Evolutionary conservation across 208 protist genomes (phyloP), one percentile per base, ranked within the genome.

Genomic region (Leishmania tropica): DNA sequence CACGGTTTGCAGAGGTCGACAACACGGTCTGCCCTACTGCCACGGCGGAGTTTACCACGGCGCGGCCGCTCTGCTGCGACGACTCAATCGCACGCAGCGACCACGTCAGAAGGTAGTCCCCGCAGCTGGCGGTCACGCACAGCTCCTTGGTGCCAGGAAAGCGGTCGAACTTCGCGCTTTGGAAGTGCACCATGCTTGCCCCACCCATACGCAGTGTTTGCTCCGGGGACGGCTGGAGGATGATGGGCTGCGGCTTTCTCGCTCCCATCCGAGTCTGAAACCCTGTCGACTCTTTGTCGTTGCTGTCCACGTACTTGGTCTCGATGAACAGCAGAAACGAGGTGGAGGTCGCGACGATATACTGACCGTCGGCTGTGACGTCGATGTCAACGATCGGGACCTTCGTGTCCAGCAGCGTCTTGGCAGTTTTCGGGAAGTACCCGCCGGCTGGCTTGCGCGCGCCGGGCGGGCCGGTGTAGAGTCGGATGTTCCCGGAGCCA

Each of bases 401-500:
- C 75, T 87, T 91, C 42, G 84, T 88, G 17, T 91, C 85, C 40
- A 95, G 74, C 35, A 93, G 81, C 65, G 89, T 95, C 81, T 93
- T 93, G 47, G 89, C 89, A 17, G 86, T 56, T 75, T 95, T 93
- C 17, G 89, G 88, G 62, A 90, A 88, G 81, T 85, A 86, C 17
- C 81, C 86, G 24, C 89, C 88, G 48, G 75, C 75, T 24, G 68
- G 68, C 68, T 88, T 88, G 65, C 89, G 89, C 5, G 87, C 85
- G 3, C 88, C 89, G 37, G 92, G 92, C 2, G 89, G 88, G 2
- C 89, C 92, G 28, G 83, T 90, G 83, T 93, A 95, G 21, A 95
- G 87, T 65, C 92, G 92, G 64, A 95, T 84, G 78, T 45, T 88
- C 62, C 92, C 92, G 58, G n/a, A 48, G 21, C 72, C 67, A 76